phyloP scores from a whole-genome alignment of 345 rosid species.

The Combretum micranthum region DNA sequence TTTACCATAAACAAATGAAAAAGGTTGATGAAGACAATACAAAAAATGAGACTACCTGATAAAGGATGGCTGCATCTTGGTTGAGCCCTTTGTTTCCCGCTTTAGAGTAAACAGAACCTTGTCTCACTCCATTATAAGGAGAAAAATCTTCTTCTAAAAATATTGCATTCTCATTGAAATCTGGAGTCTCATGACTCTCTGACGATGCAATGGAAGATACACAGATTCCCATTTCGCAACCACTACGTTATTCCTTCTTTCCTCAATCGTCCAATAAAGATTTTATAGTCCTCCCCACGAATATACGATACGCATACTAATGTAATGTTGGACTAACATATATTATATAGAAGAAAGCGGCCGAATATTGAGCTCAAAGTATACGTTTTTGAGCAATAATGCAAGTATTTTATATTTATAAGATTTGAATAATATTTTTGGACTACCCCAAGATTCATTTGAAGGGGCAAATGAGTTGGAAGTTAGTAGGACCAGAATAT shows the following conservation, averaged over 20 bases:
- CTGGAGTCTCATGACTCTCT: conserved; percentile 23
- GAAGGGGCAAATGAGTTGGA: conserved; percentile 31
- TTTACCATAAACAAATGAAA: background rate
- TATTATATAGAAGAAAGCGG: conserved; percentile 19
- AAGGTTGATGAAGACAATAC: background rate
- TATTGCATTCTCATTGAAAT: conserved; percentile 15
- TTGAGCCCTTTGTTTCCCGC: conserved; percentile 71
- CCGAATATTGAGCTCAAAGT: conserved; percentile 27
- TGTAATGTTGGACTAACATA: conserved; percentile 8
- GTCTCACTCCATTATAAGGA: conserved; percentile 4
- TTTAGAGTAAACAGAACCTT: conserved; percentile 27
- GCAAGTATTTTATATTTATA: conserved; percentile 13
- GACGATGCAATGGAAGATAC: conserved; percentile 41
- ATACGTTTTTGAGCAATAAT: conserved; percentile 22
- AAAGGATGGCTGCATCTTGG: conserved; percentile 74
- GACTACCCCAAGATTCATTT: conserved; percentile 49
- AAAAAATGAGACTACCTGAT: conserved; percentile 31
- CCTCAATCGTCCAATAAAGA: conserved; percentile 3
- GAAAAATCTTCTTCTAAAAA: conserved; percentile 4
- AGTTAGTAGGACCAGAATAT: background rate
- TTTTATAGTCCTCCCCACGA: conserved; percentile 19
- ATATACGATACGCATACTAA: too few species aligned
- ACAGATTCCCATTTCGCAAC: conserved; percentile 47
- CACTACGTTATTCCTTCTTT: background rate
- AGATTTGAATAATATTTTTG: conserved; percentile 7